These are phyloP conservation scores for Pichia sp. DNA, from an alignment of 1,139 yeast species.

Conservation along the genomic window DNA sequence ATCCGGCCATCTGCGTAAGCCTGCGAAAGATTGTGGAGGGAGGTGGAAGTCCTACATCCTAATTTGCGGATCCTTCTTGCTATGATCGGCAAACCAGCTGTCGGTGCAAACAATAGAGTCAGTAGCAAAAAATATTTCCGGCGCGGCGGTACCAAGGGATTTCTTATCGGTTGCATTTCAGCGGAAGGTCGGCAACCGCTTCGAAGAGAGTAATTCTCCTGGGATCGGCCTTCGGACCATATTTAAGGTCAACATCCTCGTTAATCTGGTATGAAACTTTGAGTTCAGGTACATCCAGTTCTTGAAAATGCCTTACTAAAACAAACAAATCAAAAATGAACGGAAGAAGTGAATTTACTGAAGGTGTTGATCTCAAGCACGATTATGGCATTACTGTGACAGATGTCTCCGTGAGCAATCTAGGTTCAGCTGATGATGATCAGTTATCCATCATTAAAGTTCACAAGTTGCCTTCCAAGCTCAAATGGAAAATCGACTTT, in stretches of 20 bases:
- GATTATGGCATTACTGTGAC: neutral
- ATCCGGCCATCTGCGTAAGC: too few species aligned
- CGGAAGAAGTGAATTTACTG: neutral
- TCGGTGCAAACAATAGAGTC: too few species aligned
- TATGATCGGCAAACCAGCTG: too few species aligned
- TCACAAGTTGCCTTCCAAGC: slow-evolving; percentile 30
- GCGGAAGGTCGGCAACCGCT: neutral
- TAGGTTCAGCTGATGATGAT: neutral
- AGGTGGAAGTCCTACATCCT: too few species aligned
- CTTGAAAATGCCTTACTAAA: too few species aligned
- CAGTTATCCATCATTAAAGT: neutral
- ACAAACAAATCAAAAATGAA: neutral
- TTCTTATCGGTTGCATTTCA: neutral
- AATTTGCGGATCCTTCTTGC: too few species aligned
- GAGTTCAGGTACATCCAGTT: too few species aligned
- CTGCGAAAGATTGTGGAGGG: too few species aligned
- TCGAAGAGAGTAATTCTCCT: neutral
- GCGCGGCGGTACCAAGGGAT: too few species aligned
- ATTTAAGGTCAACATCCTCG: too few species aligned
- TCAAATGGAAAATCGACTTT: slow-evolving; percentile 18
- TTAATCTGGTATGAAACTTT: neutral
- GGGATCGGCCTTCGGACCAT: neutral
- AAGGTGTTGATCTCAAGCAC: neutral
- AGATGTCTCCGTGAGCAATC: neutral
- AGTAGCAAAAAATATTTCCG: too few species aligned